Evolutionary conservation across 1,284 basidiomycete species (phyloP), one percentile per base, ranked within the genome.

Genomic region (Schizopora paradoxa): DNA sequence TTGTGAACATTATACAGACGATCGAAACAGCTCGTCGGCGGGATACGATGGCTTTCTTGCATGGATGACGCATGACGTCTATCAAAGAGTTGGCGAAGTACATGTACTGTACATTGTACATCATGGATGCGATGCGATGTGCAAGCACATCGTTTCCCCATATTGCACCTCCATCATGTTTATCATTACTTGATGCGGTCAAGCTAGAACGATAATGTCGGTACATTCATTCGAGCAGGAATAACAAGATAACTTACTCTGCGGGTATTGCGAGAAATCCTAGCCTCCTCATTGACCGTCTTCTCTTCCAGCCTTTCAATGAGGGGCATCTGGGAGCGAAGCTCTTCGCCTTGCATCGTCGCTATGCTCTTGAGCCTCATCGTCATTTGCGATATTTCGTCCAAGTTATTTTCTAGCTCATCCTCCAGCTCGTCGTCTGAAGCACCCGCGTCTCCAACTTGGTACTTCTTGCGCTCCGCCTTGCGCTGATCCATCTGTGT

Each of bases 341-440:
- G 73, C 57, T 91, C 89, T 52, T 85, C 73, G 26, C 88, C 82
- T 82, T 92, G 91, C 6, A 91, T 84, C 52, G 75, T 75, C 2
- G 90, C 91, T 19, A 98, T 69, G 21, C 82, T 79, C 67, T 93
- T 95, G 55, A 99, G 74, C 44, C 86, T 72, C 65, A 84, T 87
- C 3, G 89, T 82, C 40, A 89, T 77, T 47, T 84, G 83, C 35
- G 79, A 71, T 50, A 96, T 91, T 66, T 97, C 92, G 62, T 92
- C 82, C 41, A 99, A 67, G 63, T 99, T 98, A 54, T 82, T 79
- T 58, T 98, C 95, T 19, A 98, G 62, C 62, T 94, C 84, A 57
- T 91, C 81, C 66, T 97, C 94, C 1, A 97, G 56, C 67, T 97
- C 93, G 59, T 99, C 94, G 60, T 99, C 96, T n/a, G 88, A 92